Percentiles rank a stretch among this genome's conserved stretches.
Conservation (phyloP, 2,329 filamentous ascomycete genomes). For the Seiridium cupressi region DNA sequence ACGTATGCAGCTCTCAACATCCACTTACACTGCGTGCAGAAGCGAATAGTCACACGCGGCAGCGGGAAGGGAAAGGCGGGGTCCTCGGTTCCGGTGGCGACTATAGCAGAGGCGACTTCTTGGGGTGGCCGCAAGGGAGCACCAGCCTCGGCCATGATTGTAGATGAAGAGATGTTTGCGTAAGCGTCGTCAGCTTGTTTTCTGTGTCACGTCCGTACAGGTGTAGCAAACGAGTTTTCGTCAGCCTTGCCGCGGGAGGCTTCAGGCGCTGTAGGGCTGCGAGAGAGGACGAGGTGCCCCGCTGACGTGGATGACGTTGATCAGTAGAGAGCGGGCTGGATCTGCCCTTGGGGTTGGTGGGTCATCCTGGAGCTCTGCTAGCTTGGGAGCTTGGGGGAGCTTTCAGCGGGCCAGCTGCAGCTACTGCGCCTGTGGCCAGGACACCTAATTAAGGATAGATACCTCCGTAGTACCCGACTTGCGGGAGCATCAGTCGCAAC, state of each 20-base stretch:
- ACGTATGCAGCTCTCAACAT: constrained; percentile 85
- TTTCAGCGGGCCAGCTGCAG: too few relatives aligned
- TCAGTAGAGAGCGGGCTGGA: background rate
- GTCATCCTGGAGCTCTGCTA: too few relatives aligned
- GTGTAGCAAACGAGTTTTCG: too few relatives aligned
- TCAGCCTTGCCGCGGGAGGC: too few relatives aligned
- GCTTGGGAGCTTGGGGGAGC: too few relatives aligned
- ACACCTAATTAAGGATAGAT: too few relatives aligned
- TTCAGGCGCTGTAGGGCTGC: too few relatives aligned
- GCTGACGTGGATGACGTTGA: background rate
- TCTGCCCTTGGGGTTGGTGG: too few relatives aligned
- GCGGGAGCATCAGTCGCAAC: too few relatives aligned
- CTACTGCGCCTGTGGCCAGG: too few relatives aligned
- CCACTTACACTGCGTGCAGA: constrained; percentile 94
- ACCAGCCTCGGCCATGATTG: constrained; percentile 21
- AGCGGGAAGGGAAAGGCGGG: constrained; percentile 36
- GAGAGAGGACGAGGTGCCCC: background rate
- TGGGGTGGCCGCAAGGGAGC: background rate
- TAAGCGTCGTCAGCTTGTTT: background rate
- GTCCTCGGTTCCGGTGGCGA: constrained; percentile 11
- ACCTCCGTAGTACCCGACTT: too few relatives aligned
- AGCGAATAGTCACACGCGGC: constrained; percentile 82
- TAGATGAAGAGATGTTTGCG: background rate
- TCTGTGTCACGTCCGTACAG: too few relatives aligned
- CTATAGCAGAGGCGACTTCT: background rate